phyloP scores from a whole-genome alignment of 2,329 filamentous ascomycete species.

The Neonectria hederae region DNA sequence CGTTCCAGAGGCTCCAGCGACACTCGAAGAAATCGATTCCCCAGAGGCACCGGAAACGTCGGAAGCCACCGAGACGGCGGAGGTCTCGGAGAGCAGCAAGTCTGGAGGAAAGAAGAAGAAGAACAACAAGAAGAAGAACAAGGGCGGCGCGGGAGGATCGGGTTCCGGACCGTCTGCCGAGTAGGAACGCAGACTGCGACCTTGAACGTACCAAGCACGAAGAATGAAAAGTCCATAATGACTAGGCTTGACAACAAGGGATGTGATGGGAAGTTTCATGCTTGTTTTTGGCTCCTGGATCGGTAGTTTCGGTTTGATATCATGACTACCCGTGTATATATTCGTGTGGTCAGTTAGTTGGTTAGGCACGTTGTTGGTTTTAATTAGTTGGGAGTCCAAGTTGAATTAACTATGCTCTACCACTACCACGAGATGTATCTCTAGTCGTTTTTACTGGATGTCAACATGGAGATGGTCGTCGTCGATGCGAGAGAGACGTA shows the following conservation, averaged over 20 bases:
- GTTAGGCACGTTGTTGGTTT: not conserved
- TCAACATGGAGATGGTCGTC: conserved; percentile 41
- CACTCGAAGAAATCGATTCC: conserved; percentile 23
- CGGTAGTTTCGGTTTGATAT: not conserved
- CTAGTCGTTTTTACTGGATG: conserved; percentile 21
- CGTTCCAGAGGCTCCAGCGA: conserved; percentile 25
- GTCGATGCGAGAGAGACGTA: conserved; percentile 3
- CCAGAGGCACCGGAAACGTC: conserved; percentile 29
- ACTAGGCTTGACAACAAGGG: not conserved
- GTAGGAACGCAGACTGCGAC: conserved; percentile 17
- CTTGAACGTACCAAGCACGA: not conserved
- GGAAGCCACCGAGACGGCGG: conserved; percentile 13
- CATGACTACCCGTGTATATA: not conserved
- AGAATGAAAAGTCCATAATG: not conserved
- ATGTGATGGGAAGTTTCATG: not conserved
- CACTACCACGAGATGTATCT: too few relatives aligned
- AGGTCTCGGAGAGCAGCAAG: conserved; percentile 27
- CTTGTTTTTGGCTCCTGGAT: not conserved
- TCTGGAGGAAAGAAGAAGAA: conserved; percentile 39
- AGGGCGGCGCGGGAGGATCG: conserved; percentile 24
- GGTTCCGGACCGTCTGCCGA: conserved; percentile 23
- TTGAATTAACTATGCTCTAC: not conserved
- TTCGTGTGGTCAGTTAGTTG: not conserved
- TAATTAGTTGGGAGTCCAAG: not conserved
- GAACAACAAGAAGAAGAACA: conserved; percentile 41